Base-by-base conservation (phyloP, 495 filamentous ascomycete species). In the Penicillium cosmopolitanum region DNA sequence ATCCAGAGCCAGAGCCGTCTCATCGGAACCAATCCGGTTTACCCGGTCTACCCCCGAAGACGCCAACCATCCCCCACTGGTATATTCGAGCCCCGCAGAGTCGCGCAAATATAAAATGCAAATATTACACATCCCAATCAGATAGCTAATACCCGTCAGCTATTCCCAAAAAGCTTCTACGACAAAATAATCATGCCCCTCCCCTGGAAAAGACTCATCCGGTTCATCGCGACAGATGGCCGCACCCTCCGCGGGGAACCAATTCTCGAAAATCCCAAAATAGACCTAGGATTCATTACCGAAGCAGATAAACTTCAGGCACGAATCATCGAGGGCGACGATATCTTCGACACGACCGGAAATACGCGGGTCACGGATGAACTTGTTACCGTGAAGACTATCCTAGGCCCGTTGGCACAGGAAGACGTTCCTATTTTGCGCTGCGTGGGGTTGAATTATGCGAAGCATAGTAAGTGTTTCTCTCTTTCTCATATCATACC, bases 151-250 rank as follows among this genome's bases (percentile, higher is more conserved):
- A 31, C 4, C 4, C 1, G 1, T 31, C 28, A 3, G 28, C 5
- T 31, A 9, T 31, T 31, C 42, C 18, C 42, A 16, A 7, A 4
- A 44, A 46, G 0, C 16, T 16, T 46, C 16, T 19, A 46, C 12
- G 15, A 0, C 42, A 18, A 7, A 46, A 16, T 21, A 0, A 47
- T 8, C 28, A 53, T 66, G 63, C 19, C 60, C 18, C 63, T 63
- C 15, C 63, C 69, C 44, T 84, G 81, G 81, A 62, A 75, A 60
- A 74, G 81, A 51, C 69, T 83, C 1, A 80, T 84, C 53, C 77
- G 81, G 31, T 84, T 83, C 63, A 71, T 72, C 10, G 73, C 77
- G 12, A 73, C 73, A 4, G 77, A 80, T 33, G 75, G 74, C 48
- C 69, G 74, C 13, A 69, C 75, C 8, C 72, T 78, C 12, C 72